Evolutionary conservation across 2,329 filamentous ascomycete species (phyloP), one percentile per base, ranked within the genome.

Genomic region (Blastomyces parvus): DNA sequence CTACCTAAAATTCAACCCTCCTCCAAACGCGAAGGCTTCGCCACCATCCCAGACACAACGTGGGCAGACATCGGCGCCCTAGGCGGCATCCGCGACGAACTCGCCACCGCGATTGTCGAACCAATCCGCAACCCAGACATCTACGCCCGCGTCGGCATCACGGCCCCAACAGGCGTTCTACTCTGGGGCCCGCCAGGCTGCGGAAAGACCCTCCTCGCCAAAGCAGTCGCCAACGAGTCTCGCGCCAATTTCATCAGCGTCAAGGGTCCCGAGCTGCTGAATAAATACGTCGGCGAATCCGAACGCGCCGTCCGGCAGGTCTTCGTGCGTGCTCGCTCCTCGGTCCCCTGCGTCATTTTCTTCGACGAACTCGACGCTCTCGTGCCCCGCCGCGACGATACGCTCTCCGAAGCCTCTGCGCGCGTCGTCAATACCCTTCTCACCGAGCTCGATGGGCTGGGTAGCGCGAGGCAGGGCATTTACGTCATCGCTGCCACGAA

Each of bases 191-290:
- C 94, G 0, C 94, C 94, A 0, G 94, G 94, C 7, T 99, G 94
- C 74, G 94, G 94, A 70, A 99, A 99, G 76, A 99, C 94, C 0
- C 83, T 99, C 1, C 86, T 99, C 1, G 94, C 94, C 22, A 97
- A 97, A 77, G 94, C 94, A 3, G 91, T 97, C 4, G 94, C 94
- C 62, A 96, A 96, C 74, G 91, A 96, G 74, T 92, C 89, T 8
- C 91, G 93, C 74, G 94, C 94, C 58, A 97, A 96, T 76, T 99
- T 99, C 80, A 99, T 99, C 76, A 91, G 91, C 61, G 91, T 99
- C 77, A 97, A 97, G 76, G 94, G 94, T 0, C 94, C 94, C 0
- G 94, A 99, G 74, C 81, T 99, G 11, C 83, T 99, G 56, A 97
- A 97, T 81, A 99, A 97, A 77, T 99, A 93, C 73, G 92, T 99